Conservation (phyloP, 2,329 filamentous ascomycete genomes). For the Anisogramma anomala region DNA sequence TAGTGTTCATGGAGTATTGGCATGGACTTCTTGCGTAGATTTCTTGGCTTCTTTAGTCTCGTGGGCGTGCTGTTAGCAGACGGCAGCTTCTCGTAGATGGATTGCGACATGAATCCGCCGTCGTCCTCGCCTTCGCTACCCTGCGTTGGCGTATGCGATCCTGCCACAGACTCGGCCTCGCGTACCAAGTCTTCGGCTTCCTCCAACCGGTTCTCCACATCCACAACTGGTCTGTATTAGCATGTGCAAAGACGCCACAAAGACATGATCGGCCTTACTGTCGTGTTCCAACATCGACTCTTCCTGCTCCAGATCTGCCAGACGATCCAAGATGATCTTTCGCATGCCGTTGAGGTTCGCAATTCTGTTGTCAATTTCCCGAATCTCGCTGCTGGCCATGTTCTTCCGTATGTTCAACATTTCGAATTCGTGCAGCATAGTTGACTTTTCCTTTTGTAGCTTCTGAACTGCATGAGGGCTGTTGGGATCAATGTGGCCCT, state of each 20-base stretch:
- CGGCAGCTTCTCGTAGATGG: slow-evolving; percentile 88
- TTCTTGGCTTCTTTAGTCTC: slow-evolving; percentile 41
- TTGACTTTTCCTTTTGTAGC: slow-evolving; percentile 68
- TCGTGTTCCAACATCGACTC: slow-evolving; percentile 85
- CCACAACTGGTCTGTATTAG: slow-evolving; percentile 42
- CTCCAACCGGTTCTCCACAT: slow-evolving; percentile 50
- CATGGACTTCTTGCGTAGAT: slow-evolving; percentile 68
- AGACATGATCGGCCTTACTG: slow-evolving; percentile 39
- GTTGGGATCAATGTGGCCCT: slow-evolving; percentile 42
- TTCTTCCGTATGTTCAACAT: slow-evolving; percentile 90
- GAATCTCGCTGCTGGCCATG: slow-evolving; percentile 93
- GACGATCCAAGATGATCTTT: slow-evolving; percentile 74
- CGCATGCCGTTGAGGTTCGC: slow-evolving; percentile 88
- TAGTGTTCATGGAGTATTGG: slow-evolving; percentile 93
- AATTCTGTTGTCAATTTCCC: slow-evolving; percentile 94
- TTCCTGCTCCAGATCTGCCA: slow-evolving; percentile 80
- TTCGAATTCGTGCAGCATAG: slow-evolving; percentile 74
- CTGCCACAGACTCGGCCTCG: slow-evolving; percentile 45
- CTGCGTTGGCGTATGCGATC: slow-evolving; percentile 35
- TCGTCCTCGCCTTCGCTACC: slow-evolving; percentile 34
- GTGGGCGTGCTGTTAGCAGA: slow-evolving; percentile 36
- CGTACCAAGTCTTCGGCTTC: slow-evolving; percentile 48
- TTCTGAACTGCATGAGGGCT: slow-evolving; percentile 57
- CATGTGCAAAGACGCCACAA: too few species aligned
- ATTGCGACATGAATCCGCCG: slow-evolving; percentile 85